A percentile compares a stretch with the other conserved stretches of the same genome.
Conservation (phyloP, 108 stramenopile genomes). For the Ochromonas danica region DNA sequence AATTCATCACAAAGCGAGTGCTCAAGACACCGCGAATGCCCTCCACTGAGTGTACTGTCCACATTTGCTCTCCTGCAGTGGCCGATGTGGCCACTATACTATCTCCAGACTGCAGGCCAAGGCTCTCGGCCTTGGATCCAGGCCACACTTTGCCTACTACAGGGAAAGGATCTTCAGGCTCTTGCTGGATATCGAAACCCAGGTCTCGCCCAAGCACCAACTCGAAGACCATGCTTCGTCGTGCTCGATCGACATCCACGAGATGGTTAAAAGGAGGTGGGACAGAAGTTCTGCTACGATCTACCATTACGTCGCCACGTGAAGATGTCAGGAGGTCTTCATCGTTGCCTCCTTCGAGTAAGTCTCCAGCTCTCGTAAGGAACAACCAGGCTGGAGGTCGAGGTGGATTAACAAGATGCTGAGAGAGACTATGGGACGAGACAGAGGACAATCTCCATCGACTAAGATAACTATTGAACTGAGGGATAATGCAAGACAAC, state of each 20-base stretch:
- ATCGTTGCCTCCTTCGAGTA: too few relatives aligned
- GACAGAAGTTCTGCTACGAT: too few relatives aligned
- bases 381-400: too few relatives aligned
- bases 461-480: too few relatives aligned
- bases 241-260: not conserved
- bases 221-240: not conserved
- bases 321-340: too few relatives aligned
- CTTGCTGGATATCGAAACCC: not conserved
- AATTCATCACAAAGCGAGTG: not conserved
- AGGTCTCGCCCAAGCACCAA: not conserved
- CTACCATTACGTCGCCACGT: too few relatives aligned
- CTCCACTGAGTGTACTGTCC: not conserved
- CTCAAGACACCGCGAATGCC: not conserved
- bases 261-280: not conserved
- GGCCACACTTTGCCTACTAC: too few relatives aligned
- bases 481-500: too few relatives aligned
- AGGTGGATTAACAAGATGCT: too few relatives aligned
- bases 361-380: too few relatives aligned
- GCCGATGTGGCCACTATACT: not conserved
- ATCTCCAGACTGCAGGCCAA: not conserved
- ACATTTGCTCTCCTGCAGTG: not conserved
- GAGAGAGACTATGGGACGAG: too few relatives aligned
- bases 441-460: too few relatives aligned
- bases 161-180: not conserved
- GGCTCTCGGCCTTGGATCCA: not conserved